A percentile compares a stretch with the other conserved stretches of the same genome.
Evolutionary conservation across 495 filamentous ascomycete species (phyloP).

Genomic region (Friedmanniomyces simplex): DNA sequence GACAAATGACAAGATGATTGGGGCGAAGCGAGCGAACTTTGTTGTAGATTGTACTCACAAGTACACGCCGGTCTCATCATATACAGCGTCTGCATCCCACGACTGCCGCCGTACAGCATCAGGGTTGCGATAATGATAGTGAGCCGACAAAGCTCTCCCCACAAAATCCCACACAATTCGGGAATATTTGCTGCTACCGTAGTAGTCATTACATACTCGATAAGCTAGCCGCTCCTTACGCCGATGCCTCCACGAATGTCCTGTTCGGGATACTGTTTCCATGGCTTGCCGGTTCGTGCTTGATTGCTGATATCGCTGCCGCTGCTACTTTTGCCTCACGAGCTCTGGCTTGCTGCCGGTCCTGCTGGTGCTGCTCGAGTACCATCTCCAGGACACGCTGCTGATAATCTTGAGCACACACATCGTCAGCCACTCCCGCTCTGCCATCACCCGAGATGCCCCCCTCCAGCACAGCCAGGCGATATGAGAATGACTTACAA

Average conservation of each 20-base stretch:
- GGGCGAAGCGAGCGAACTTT: neutral
- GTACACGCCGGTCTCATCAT: neutral
- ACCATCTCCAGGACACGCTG: slow-evolving; percentile 45
- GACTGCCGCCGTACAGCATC: neutral
- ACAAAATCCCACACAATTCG: neutral
- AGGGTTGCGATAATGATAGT: neutral
- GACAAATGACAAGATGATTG: neutral
- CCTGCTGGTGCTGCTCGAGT: slow-evolving; percentile 36
- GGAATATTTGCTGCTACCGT: no score
- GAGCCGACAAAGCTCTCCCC: neutral
- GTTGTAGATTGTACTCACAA: neutral
- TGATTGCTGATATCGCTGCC: neutral
- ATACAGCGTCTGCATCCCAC: no score
- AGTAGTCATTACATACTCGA: neutral
- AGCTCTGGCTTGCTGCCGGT: neutral
- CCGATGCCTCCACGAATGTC: neutral
- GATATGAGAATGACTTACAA: slow-evolving; percentile 31
- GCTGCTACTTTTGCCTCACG: neutral
- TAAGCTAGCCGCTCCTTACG: neutral
- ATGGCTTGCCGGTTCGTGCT: neutral
- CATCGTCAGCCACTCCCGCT: no score
- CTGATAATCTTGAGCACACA: slow-evolving; percentile 40
- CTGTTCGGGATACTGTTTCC: neutral
- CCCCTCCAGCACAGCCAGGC: neutral
- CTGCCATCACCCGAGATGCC: no score